Evolutionary conservation across 176 grass and related monocot species (phyloP).

Genomic region (Oryza australiensis): DNA sequence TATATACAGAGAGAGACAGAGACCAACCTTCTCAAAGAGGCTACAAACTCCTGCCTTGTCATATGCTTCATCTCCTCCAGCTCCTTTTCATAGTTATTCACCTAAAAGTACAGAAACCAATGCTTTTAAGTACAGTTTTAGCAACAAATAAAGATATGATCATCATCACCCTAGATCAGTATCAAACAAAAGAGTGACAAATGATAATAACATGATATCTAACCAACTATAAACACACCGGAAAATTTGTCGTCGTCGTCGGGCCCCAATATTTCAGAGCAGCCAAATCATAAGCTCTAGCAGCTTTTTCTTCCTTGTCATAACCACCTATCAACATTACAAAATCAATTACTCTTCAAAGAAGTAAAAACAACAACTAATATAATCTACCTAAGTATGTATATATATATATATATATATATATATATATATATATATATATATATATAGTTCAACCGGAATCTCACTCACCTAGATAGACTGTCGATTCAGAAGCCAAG

Average conservation of each 20-base stretch:
- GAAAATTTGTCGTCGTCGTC: slow-evolving; percentile 94
- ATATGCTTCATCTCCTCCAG: slow-evolving; percentile 89
- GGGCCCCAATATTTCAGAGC: slow-evolving; percentile 99
- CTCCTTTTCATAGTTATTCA: slow-evolving; percentile 73
- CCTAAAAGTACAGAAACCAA: slow-evolving; percentile 44
- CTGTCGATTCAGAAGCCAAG: slow-evolving; percentile 38
- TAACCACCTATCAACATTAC: slow-evolving; percentile 69
- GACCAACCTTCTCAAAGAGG: slow-evolving; percentile 68
- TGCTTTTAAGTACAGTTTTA: slow-evolving; percentile 28
- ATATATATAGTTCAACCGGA: background rate
- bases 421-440: too few relatives aligned
- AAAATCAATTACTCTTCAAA: background rate
- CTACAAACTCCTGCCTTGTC: slow-evolving; percentile 81
- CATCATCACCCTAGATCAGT: background rate
- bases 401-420: too few relatives aligned
- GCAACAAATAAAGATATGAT: too few relatives aligned
- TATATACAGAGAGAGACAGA: too few relatives aligned
- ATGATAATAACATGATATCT: background rate
- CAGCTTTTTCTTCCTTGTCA: slow-evolving; percentile 99
- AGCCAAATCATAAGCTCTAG: slow-evolving; percentile 95
- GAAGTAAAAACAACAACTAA: background rate
- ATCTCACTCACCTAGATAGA: slow-evolving; percentile 79
- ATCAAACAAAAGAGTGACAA: background rate
- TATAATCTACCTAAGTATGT: background rate
- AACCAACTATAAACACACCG: slow-evolving; percentile 39